phyloP scores from a whole-genome alignment of 768 basidiomycete species.

The Paxillus ammoniavirescens region DNA sequence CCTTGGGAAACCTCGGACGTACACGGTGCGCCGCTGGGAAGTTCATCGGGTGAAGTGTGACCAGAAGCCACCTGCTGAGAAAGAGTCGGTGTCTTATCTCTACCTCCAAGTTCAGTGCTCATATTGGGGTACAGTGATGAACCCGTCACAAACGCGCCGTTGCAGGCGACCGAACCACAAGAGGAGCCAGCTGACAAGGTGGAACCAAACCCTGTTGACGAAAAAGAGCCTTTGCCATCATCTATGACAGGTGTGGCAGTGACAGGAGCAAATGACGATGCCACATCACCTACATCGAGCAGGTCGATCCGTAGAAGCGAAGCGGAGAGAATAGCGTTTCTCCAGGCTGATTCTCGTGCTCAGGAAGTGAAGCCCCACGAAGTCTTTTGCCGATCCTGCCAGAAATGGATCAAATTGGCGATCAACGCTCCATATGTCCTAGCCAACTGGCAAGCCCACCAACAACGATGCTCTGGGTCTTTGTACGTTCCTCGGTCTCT shows the following conservation, averaged over 20 bases:
- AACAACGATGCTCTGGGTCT: slow-evolving; percentile 42
- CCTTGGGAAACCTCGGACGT: slow-evolving; percentile 54
- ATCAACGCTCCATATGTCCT: slow-evolving; percentile 38
- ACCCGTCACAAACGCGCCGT: neutral
- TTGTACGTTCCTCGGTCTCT: slow-evolving; percentile 31
- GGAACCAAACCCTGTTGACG: slow-evolving; percentile 13
- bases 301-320: slow-evolving; percentile 25
- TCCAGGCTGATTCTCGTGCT: slow-evolving; percentile 53
- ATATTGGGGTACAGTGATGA: neutral
- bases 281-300: slow-evolving; percentile 8
- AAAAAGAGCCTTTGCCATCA: slow-evolving; percentile 12
- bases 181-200: slow-evolving; percentile 10
- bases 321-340: slow-evolving; percentile 46
- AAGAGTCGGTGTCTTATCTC: slow-evolving; percentile 26
- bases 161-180: neutral
- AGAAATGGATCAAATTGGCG: slow-evolving; percentile 60
- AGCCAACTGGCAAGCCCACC: slow-evolving; percentile 56
- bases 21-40: slow-evolving; percentile 61
- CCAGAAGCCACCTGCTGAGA: slow-evolving; percentile 32
- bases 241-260: slow-evolving; percentile 4
- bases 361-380: slow-evolving; percentile 49
- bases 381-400: slow-evolving; percentile 59
- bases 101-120: slow-evolving; percentile 7
- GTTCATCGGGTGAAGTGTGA: slow-evolving; percentile 56
- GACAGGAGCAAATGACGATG: neutral